Percentiles rank a stretch among this genome's conserved stretches.
Conservation (phyloP, 805 yeast species). For the Saccharomycopsis fodiens region DNA sequence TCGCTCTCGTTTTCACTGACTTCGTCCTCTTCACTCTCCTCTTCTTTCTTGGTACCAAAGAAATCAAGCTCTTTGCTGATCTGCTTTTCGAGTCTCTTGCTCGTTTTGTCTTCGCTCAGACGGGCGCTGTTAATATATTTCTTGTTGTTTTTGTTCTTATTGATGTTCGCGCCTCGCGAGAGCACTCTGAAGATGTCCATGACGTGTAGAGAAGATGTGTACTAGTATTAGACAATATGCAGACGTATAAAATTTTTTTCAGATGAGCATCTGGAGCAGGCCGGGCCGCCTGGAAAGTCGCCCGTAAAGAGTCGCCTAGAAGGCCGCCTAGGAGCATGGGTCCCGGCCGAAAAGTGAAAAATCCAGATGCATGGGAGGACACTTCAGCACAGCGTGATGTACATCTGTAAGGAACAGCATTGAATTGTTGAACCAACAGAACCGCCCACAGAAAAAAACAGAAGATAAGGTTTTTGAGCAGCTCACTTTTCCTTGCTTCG, state of each 20-base stretch:
- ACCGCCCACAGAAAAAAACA: too few species aligned
- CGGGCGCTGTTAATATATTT: conserved; percentile 27
- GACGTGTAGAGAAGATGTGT: conserved; percentile 1
- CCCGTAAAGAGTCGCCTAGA: too few species aligned
- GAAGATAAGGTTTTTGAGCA: too few species aligned
- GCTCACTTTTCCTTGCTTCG: too few species aligned
- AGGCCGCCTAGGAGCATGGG: too few species aligned
- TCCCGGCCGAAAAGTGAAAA: too few species aligned
- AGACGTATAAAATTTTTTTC: background rate
- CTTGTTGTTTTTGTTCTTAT: conserved; percentile 36
- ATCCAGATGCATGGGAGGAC: too few species aligned
- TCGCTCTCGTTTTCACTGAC: conserved; percentile 26
- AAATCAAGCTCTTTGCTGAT: conserved; percentile 76
- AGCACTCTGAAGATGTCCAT: conserved; percentile 90
- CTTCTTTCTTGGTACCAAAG: conserved; percentile 44
- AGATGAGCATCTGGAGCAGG: too few species aligned
- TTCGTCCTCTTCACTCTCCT: conserved; percentile 26
- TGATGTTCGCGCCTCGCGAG: conserved; percentile 77
- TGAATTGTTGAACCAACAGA: too few species aligned
- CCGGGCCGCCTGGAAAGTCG: too few species aligned
- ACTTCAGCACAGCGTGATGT: too few species aligned
- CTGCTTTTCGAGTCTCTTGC: conserved; percentile 35
- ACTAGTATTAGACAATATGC: background rate
- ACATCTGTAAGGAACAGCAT: too few species aligned
- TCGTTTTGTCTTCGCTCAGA: conserved; percentile 27